Conservation (phyloP, 2,329 filamentous ascomycete genomes). For the Alternaria arborescens region DNA sequence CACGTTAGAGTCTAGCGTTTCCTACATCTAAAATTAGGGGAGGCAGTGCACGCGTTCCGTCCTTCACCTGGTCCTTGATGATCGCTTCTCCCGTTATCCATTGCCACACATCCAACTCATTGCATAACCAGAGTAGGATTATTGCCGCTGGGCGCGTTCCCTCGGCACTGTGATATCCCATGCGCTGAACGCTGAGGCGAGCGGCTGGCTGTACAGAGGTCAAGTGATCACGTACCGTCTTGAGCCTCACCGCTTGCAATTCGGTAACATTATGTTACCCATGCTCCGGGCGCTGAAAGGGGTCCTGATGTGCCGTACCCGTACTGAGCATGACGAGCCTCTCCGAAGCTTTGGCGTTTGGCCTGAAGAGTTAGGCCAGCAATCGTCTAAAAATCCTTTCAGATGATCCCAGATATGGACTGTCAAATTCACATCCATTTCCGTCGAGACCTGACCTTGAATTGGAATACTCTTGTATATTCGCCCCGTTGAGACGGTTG, state of each 20-base stretch:
- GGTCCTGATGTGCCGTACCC: conserved; percentile 33
- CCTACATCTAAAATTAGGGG: conserved; percentile 39
- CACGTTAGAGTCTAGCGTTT: conserved; percentile 12
- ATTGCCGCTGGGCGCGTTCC: conserved; percentile 9
- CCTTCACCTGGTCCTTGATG: conserved; percentile 27
- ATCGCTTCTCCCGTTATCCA: conserved; percentile 27
- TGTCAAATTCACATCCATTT: conserved; percentile 31
- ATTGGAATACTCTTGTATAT: conserved; percentile 19
- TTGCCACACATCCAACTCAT: conserved; percentile 26
- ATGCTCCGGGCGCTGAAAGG: conserved; percentile 28
- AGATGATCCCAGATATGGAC: conserved; percentile 21
- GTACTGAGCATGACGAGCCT: conserved; percentile 23
- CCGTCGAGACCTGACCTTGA: conserved; percentile 27
- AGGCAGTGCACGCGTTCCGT: conserved; percentile 36
- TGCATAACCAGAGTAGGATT: conserved; percentile 13
- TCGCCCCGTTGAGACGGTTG: conserved; percentile 25
- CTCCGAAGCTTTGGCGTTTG: conserved; percentile 31
- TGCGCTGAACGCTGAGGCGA: conserved; percentile 25
- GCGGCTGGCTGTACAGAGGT: conserved; percentile 22
- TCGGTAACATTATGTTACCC: conserved; percentile 29
- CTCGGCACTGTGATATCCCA: background rate
- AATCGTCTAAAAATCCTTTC: conserved; percentile 33
- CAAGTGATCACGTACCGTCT: conserved; percentile 19
- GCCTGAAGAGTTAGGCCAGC: conserved; percentile 32
- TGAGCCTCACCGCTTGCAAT: conserved; percentile 25